Conservation (phyloP, 345 rosid species). For the Rhodamnia argentea region DNA sequence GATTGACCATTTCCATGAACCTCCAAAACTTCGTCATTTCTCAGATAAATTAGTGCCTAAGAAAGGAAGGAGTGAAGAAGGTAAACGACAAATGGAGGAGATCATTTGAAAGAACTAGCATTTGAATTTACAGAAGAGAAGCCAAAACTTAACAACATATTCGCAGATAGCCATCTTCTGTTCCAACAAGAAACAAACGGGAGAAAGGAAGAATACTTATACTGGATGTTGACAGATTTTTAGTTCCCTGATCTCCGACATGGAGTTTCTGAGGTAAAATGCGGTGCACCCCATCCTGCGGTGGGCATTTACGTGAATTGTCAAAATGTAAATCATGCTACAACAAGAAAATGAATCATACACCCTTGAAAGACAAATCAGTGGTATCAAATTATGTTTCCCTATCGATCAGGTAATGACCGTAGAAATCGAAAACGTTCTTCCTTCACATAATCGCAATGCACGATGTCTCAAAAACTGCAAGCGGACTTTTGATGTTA, state of each 20-base stretch:
- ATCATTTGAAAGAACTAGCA: neutral
- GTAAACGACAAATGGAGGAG: neutral
- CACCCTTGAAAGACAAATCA: neutral
- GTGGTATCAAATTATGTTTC: neutral
- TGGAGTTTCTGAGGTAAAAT: slow-evolving; percentile 61
- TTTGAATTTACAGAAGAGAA: neutral
- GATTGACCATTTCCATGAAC: neutral
- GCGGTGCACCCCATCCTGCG: slow-evolving; percentile 59
- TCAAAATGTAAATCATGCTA: neutral
- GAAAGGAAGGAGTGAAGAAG: neutral
- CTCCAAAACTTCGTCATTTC: neutral
- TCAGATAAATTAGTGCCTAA: neutral
- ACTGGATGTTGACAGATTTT: slow-evolving; percentile 57
- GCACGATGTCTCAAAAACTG: neutral
- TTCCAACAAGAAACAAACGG: slow-evolving; percentile 72
- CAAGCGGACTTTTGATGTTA: neutral
- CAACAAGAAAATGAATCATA: neutral
- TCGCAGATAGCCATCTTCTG: slow-evolving; percentile 75
- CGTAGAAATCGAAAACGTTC: neutral
- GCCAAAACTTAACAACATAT: slow-evolving; percentile 42
- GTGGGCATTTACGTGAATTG: neutral
- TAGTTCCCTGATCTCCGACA: slow-evolving; percentile 41
- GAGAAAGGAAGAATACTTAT: slow-evolving; percentile 72
- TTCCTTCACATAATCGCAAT: neutral
- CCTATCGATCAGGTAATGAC: neutral